Evolutionary conservation across 768 basidiomycete species (phyloP), one percentile per base, ranked within the genome.

Genomic region (Tricholoma saponaceum): DNA sequence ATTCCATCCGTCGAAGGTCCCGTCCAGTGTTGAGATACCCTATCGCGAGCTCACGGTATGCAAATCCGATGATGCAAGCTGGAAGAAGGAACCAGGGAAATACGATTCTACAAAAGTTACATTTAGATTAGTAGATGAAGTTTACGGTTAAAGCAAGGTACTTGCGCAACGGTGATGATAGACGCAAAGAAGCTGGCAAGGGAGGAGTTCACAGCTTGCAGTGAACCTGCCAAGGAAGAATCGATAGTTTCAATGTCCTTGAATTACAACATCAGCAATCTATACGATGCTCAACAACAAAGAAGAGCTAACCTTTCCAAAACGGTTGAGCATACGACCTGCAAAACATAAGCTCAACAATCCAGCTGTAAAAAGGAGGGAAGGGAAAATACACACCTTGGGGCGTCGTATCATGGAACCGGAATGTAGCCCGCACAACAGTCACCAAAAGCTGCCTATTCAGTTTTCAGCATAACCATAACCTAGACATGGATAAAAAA

Each of bases 241-340:
- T 96, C 95, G 18, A 96, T 89, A 0, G 90, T 93, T 70, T 94
- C 92, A 33, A 95, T 80, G 65, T 96, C 92, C 75, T 87, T 59
- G 54, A 25, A 51, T 28, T 20, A 13, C 0, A 25, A 44, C 8
- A 55, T 51, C 9, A 56, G 52, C 4, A 43, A 33, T n/a, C 3
- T 14, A 37, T 4, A 1, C 1, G 2, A 14, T 16, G 16, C 16
- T 41, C 2, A 12, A 16, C 26, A 20, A 25, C 4, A 4, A n/a
- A 37, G 18, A n/a, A 57, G 22, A 30, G 44, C 65, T 52, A 44
- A 80, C 82, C 70, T 86, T 88, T 64, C 84, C 87, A 66, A 95
- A 94, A 5, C 92, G 83, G 70, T 94, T 95, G 62, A 95, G 77
- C 80, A 95, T 87, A 2, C 90, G 87, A 37, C 91, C 90, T 83